Conservation (phyloP, 164 flowering plant species). For the Pachysandra terminalis region DNA sequence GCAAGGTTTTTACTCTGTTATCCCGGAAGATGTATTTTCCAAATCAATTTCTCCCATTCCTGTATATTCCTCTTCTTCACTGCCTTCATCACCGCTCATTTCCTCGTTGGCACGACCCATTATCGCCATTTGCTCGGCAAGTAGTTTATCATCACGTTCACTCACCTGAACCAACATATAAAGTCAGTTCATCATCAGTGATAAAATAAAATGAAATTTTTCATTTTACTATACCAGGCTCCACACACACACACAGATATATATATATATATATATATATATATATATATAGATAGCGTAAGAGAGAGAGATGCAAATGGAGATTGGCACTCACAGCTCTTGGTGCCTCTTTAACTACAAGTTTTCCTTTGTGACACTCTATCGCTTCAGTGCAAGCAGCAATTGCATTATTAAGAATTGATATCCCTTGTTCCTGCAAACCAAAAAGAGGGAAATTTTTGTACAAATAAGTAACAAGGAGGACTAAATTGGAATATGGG, state of each 20-base stretch:
- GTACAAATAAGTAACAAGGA: too few relatives aligned
- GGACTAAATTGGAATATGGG: background rate
- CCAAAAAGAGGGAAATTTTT: conserved; percentile 1
- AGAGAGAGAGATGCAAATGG: too few relatives aligned
- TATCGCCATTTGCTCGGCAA: conserved; percentile 72
- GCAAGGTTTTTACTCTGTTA: conserved; percentile 27
- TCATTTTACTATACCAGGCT: too few relatives aligned
- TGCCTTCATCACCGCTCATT: conserved; percentile 71
- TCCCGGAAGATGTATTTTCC: conserved; percentile 42
- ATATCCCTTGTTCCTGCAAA: conserved; percentile 84
- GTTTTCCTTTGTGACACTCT: conserved; percentile 79
- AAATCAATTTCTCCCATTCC: conserved; percentile 87
- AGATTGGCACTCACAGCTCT: conserved; percentile 65
- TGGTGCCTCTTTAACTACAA: conserved; percentile 70
- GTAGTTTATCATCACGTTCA: conserved; percentile 84
- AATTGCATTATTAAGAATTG: conserved; percentile 70
- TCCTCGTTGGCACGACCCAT: too few relatives aligned
- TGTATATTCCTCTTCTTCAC: conserved; percentile 91
- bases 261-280: too few relatives aligned
- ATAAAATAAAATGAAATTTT: too few relatives aligned
- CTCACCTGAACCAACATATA: conserved; percentile 56
- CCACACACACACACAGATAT: too few relatives aligned
- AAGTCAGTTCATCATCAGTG: too few relatives aligned
- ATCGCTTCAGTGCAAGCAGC: conserved; percentile 69
- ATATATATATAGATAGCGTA: too few relatives aligned